These are phyloP conservation scores for Rhodocollybia butyracea DNA, from an alignment of 768 basidiomycete species.

Conservation along the genomic window DNA sequence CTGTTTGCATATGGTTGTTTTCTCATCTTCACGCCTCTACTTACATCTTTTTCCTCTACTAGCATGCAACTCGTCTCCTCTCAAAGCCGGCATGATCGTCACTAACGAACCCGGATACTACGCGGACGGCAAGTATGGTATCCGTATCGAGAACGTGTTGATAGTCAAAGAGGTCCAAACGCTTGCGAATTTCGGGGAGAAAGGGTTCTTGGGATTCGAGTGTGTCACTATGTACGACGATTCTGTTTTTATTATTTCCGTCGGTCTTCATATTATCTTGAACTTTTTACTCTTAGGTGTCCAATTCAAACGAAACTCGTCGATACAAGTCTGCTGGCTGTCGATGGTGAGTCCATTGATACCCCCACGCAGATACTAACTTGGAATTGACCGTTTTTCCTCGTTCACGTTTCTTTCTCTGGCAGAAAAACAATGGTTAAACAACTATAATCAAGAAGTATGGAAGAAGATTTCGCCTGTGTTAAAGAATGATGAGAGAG, in stretches of 20 bases:
- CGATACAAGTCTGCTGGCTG: slow-evolving; percentile 56
- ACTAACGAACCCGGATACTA: slow-evolving; percentile 96
- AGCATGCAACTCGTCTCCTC: slow-evolving; percentile 66
- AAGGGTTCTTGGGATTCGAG: slow-evolving; percentile 84
- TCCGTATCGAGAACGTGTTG: slow-evolving; percentile 90
- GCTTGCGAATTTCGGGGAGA: slow-evolving; percentile 75
- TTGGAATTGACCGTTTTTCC: neutral
- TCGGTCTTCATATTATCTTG: slow-evolving; percentile 3
- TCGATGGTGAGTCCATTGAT: slow-evolving; percentile 21
- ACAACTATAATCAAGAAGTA: slow-evolving; percentile 78
- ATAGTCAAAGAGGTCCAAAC: slow-evolving; percentile 72
- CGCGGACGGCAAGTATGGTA: slow-evolving; percentile 85
- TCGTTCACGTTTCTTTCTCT: neutral
- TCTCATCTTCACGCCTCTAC: neutral
- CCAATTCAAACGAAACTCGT: slow-evolving; percentile 88
- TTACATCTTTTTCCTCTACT: neutral
- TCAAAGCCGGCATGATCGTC: slow-evolving; percentile 86
- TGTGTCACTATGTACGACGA: slow-evolving; percentile 74
- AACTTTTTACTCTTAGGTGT: slow-evolving; percentile 43
- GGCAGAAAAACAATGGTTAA: slow-evolving; percentile 73
- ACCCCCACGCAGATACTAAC: neutral
- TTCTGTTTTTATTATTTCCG: neutral
- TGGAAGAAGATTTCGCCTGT: slow-evolving; percentile 70
- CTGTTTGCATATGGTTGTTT: too few relatives aligned
- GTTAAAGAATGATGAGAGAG: slow-evolving; percentile 57